phyloP scores from a whole-genome alignment of 2,329 filamentous ascomycete genomes.

The Alternaria gansuensis region DNA sequence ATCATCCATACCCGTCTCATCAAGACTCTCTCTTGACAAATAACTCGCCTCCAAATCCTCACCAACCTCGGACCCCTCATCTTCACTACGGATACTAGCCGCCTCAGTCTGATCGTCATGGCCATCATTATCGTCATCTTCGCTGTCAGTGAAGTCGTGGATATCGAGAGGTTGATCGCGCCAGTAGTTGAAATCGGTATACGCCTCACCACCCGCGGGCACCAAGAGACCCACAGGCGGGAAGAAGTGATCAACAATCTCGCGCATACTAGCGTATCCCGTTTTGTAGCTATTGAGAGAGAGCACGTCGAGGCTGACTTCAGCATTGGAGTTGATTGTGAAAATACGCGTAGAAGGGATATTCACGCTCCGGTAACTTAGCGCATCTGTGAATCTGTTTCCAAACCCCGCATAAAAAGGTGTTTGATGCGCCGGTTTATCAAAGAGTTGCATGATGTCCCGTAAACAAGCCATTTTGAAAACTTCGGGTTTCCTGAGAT shows the following conservation, averaged over 20 bases:
- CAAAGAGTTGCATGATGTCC: constrained; percentile 91
- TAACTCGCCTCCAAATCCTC: constrained; percentile 66
- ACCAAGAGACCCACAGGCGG: constrained; percentile 88
- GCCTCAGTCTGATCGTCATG: constrained; percentile 59
- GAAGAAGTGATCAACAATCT: constrained; percentile 98
- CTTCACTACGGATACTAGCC: constrained; percentile 59
- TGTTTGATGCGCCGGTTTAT: constrained; percentile 66
- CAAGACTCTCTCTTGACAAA: constrained; percentile 62
- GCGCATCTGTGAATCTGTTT: constrained; percentile 93
- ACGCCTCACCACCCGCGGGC: constrained; percentile 89
- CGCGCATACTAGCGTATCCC: constrained; percentile 95
- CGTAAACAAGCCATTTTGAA: constrained; percentile 99
- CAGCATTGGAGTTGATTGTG: constrained; percentile 97
- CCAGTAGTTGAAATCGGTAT: constrained; percentile 98
- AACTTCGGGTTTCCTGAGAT: constrained; percentile 93
- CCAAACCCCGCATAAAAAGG: constrained; percentile 98
- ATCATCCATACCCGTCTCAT: constrained; percentile 57
- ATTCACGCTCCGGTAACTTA: constrained; percentile 94
- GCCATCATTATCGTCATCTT: constrained; percentile 48
- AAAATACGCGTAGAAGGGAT: constrained; percentile 95
- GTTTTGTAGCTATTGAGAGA: constrained; percentile 95
- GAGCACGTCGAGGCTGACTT: constrained; percentile 89
- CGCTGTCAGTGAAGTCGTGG: constrained; percentile 87
- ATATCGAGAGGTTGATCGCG: constrained; percentile 83
- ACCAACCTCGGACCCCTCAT: constrained; percentile 58